Evolutionary conservation across 805 yeast species (phyloP).

Genomic region (Vanderwaltozyma tropicalis): DNA sequence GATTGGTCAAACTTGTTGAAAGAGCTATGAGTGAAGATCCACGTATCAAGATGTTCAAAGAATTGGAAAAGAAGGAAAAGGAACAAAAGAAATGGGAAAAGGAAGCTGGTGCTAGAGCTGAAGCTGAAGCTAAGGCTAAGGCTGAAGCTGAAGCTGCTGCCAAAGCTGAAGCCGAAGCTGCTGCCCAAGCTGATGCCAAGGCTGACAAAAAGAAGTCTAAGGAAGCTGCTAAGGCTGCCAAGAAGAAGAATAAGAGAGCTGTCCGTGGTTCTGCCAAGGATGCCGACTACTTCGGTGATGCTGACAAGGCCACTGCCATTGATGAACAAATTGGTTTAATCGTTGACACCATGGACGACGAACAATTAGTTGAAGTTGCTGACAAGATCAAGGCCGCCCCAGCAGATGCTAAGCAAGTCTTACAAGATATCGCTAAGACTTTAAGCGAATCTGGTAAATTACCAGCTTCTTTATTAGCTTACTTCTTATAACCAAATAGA

Average conservation of each 20-base stretch:
- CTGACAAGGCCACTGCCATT: constrained; percentile 51
- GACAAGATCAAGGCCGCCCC: constrained; percentile 48
- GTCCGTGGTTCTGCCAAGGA: constrained; percentile 79
- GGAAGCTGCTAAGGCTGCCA: constrained; percentile 79
- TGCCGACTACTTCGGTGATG: constrained; percentile 74
- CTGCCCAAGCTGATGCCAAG: constrained; percentile 47
- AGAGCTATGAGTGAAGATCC: constrained; percentile 88
- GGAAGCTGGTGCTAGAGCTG: constrained; percentile 95
- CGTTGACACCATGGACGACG: constrained; percentile 72
- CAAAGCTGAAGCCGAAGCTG: constrained; percentile 65
- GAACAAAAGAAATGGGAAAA: constrained; percentile 94
- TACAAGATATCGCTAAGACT: constrained; percentile 45
- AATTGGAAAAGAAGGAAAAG: constrained; percentile 88
- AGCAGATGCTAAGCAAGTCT: constrained; percentile 46
- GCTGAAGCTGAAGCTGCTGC: constrained; percentile 83
- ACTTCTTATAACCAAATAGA: constrained; percentile 31
- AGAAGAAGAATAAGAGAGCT: constrained; percentile 92
- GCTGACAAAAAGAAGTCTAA: constrained; percentile 89
- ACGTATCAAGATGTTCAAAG: constrained; percentile 87
- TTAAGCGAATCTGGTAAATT: constrained; percentile 45
- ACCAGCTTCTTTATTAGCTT: constrained; percentile 43
- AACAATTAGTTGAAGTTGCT: constrained; percentile 67
- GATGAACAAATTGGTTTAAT: constrained; percentile 74
- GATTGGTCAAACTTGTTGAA: constrained; percentile 76
- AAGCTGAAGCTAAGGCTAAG: constrained; percentile 83